phyloP scores from a whole-genome alignment of 768 basidiomycete genomes.

The Tricholoma sp. region DNA sequence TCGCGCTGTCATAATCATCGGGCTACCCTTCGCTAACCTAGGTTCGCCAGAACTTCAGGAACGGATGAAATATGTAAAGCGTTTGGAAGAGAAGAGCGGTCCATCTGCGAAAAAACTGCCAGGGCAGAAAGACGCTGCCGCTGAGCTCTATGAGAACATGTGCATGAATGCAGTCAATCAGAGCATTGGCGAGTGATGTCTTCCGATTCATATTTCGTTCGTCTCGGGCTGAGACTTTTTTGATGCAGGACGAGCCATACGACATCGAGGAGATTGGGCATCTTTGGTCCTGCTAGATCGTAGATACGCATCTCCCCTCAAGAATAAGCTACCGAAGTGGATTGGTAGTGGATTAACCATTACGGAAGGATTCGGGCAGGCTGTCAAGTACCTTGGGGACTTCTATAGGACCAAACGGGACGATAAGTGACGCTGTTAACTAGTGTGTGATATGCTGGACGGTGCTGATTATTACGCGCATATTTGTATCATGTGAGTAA shows the following conservation, averaged over 20 bases:
- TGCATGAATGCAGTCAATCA: slow-evolving; percentile 97
- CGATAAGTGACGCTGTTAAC: background rate
- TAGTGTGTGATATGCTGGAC: no score
- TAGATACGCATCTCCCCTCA: slow-evolving; percentile 72
- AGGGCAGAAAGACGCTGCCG: slow-evolving; percentile 59
- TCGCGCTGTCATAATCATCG: slow-evolving; percentile 80
- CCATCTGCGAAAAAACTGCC: slow-evolving; percentile 17
- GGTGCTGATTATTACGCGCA: no score
- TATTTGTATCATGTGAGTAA: no score
- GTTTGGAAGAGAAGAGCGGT: slow-evolving; percentile 43
- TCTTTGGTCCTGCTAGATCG: slow-evolving; percentile 82
- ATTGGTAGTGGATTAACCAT: slow-evolving; percentile 60
- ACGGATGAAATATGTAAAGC: slow-evolving; percentile 82
- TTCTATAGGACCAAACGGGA: slow-evolving; percentile 61
- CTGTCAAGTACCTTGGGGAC: slow-evolving; percentile 57
- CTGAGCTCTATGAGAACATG: slow-evolving; percentile 86
- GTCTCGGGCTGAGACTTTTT: background rate
- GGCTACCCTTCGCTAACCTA: slow-evolving; percentile 90
- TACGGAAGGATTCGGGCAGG: slow-evolving; percentile 65
- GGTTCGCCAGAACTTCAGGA: slow-evolving; percentile 90
- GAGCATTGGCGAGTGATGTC: slow-evolving; percentile 69
- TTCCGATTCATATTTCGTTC: background rate
- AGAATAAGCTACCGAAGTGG: slow-evolving; percentile 86
- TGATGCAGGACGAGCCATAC: slow-evolving; percentile 78
- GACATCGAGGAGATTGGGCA: slow-evolving; percentile 90